These are phyloP conservation scores for Candida mesenterica DNA, from an alignment of 1,139 yeast genomes.

Conservation along the genomic window DNA sequence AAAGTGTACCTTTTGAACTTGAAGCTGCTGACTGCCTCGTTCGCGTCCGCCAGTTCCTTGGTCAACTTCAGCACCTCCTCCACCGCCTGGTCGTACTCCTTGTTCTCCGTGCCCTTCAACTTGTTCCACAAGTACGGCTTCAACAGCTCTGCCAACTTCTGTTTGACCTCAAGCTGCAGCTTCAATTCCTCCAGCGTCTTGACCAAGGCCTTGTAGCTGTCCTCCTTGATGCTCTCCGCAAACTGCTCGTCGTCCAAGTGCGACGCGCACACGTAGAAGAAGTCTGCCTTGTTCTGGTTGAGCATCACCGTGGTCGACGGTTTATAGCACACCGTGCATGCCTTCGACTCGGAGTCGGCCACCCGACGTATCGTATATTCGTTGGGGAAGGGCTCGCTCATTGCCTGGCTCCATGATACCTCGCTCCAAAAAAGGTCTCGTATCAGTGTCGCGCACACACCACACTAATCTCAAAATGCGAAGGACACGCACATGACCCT, in stretches of 20 bases:
- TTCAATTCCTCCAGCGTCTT: constrained; percentile 37
- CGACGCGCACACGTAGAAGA: constrained; percentile 65
- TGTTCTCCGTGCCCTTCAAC: constrained; percentile 19
- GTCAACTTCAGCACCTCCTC: constrained; percentile 15
- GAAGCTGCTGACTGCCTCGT: constrained; percentile 19
- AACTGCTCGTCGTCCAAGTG: constrained; percentile 65
- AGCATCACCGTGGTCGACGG: constrained; percentile 63
- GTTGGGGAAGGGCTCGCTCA: constrained; percentile 44
- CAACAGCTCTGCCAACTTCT: constrained; percentile 24
- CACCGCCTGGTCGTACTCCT: constrained; percentile 20
- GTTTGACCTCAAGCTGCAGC: constrained; percentile 36
- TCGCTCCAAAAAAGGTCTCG: too few species aligned
- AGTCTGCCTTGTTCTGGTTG: constrained; percentile 52
- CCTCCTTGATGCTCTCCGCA: constrained; percentile 51
- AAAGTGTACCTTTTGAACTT: constrained; percentile 49
- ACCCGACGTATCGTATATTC: constrained; percentile 56
- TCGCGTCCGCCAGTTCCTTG: constrained; percentile 12
- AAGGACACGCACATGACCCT: too few species aligned
- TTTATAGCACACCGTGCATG: constrained; percentile 68
- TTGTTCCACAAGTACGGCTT: constrained; percentile 38
- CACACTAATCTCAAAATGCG: too few species aligned
- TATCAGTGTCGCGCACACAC: too few species aligned
- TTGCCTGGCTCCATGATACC: not conserved
- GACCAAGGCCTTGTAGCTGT: constrained; percentile 46
- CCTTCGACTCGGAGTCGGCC: constrained; percentile 50